Conservation (phyloP, 768 basidiomycete species). For the Russula compacta region DNA sequence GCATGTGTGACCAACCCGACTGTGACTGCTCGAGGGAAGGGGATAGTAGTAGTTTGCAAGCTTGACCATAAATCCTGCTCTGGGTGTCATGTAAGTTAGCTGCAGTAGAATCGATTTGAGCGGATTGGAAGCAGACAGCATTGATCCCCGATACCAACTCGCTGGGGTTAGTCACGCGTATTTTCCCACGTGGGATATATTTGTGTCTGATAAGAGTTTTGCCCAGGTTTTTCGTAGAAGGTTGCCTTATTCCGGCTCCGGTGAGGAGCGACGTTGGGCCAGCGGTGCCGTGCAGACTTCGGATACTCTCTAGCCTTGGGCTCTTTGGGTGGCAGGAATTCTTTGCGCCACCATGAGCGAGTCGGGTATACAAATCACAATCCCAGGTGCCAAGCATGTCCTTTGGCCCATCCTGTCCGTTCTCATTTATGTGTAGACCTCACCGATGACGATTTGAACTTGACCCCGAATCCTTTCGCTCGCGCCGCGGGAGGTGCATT, state of each 20-base stretch:
- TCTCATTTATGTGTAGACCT: conserved; percentile 43
- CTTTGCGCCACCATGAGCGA: conserved; percentile 24
- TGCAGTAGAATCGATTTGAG: no score
- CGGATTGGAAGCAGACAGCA: no score
- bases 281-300: no score
- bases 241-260: no score
- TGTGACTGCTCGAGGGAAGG: no score
- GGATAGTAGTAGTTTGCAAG: no score
- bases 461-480: conserved; percentile 62
- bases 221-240: not conserved
- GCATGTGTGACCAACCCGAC: no score
- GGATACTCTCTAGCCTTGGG: not conserved
- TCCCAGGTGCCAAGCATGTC: conserved; percentile 30
- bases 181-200: not conserved
- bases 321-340: not conserved
- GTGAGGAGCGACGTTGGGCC: no score
- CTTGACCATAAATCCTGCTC: no score
- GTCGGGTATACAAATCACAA: conserved; percentile 39
- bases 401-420: conserved; percentile 12
- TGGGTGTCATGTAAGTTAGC: no score
- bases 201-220: not conserved
- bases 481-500: conserved; percentile 35
- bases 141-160: no score
- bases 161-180: no score
- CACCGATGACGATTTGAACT: conserved; percentile 61